phyloP scores from a whole-genome alignment of 768 basidiomycete species.

The Trametes gibbosa region DNA sequence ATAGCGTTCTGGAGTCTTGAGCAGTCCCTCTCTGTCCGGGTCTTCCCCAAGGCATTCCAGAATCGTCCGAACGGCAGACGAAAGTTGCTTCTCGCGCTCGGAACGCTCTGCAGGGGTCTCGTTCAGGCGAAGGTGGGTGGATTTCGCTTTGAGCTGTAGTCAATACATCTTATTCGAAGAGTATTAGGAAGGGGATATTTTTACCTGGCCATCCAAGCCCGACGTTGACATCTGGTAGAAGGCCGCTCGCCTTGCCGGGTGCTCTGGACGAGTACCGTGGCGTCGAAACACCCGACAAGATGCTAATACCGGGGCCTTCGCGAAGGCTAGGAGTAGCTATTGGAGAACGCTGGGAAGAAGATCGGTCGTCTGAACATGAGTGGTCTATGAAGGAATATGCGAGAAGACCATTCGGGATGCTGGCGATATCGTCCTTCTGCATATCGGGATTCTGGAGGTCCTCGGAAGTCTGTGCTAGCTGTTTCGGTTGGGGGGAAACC shows the following conservation, averaged over 20 bases:
- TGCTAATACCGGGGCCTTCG: conserved; percentile 83
- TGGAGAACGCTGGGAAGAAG: conserved; percentile 9
- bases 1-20: conserved; percentile 91
- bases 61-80: conserved; percentile 83
- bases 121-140: conserved; percentile 80
- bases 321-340: conserved; percentile 39
- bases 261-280: conserved; percentile 43
- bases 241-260: conserved; percentile 28
- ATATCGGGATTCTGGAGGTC: conserved; percentile 46
- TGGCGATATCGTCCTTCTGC: conserved; percentile 9
- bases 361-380: not conserved
- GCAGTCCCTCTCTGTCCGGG: conserved; percentile 89
- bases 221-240: conserved; percentile 51
- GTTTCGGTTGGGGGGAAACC: conserved; percentile 26
- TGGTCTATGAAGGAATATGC: conserved; percentile 6
- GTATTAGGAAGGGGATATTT: conserved; percentile 19
- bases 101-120: conserved; percentile 72
- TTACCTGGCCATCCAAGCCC: conserved; percentile 94
- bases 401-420: conserved; percentile 4
- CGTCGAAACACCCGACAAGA: conserved; percentile 63
- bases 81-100: conserved; percentile 73
- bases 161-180: too few species aligned
- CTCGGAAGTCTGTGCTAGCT: conserved; percentile 41
- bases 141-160: conserved; percentile 65
- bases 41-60: conserved; percentile 99